Evolutionary conservation across 768 basidiomycete genomes (phyloP), one percentile per base, ranked within the genome.

Genomic region (Mycena pura): DNA sequence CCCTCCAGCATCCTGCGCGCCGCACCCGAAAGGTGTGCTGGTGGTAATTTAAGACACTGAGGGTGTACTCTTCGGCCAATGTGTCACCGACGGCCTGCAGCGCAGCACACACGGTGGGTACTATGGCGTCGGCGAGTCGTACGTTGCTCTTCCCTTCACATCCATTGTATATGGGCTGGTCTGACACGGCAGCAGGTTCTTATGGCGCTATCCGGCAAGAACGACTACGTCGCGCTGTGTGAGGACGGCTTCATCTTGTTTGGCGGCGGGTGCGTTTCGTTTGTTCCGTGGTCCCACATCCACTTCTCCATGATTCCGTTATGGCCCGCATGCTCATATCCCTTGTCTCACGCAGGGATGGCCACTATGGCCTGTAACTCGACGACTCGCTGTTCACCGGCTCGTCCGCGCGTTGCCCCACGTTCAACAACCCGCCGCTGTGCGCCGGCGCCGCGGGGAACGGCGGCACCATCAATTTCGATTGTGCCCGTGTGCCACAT

Each of bases 51-150:
- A 80, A 40, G 95, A 95, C 66, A 76, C 84, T 0, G 73, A 80
- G 7, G 88, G 87, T 6, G 76, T 78, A 3, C 47, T 90, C 3
- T 97, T 97, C 74, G 97, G 96, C 1, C 91, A 79, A 2, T 99
- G 88, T 84, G 74, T 94, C 50, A 89, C 88, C 45, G 93, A 96
- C 46, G 89, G 88, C 0, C 75, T 94, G 24, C 75, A 76, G 56
- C 68, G 79, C 39, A 86, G 84, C 44, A 84, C 83, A 51, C 85
- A 86, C 6, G 82, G 84, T 36, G 82, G 78, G 3, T 96, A 95
- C 74, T 94, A 89, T 68, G 96, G 96, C 0, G 89, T 88, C 54
- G 96, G 96, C 7, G 95, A 96, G 67, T 92, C 92, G 92, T 84
- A 55, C 64, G 80, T 78, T n/a, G 21, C 51, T 45, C 11, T n/a